Base-by-base conservation (phyloP, 768 basidiomycete genomes). In the Ephemerocybe angulata region DNA sequence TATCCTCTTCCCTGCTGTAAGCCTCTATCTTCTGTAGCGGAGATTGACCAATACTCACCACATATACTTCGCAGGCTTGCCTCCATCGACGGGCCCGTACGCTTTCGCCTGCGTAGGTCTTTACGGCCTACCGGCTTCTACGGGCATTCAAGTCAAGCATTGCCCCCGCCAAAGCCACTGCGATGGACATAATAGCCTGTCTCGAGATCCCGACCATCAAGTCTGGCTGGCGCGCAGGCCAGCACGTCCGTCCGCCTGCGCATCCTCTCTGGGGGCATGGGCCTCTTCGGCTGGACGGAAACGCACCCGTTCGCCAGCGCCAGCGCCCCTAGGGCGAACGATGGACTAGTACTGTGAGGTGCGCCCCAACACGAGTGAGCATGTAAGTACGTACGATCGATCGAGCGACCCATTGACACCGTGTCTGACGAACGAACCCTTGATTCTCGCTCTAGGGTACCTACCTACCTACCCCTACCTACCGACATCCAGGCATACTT, bases 231-330 rank as follows among this genome's bases (percentile, higher is more conserved):
- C 79, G 87, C 17, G 80, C 88, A 1, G 90, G 92, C 1, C 92
- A 94, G 63, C 90, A 93, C 63, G 80, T 93, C n/a, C n/a, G n/a
- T n/a, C 27, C 82, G 90, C n/a, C 55, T 95, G 1, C 80, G 87
- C 13, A 69, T 88, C 1, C 70, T 87, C 15, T 80, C 82, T 1
- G 63, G 72, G 3, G 73, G 74, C 4, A 75, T 87, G 73, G 85
- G 86, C 3, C 65, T 73, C 67, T 66, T 71, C 37, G 79, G 79
- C 11, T 82, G 83, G 76, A 68, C 79, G 7, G 85, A 91, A 63
- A 68, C 73, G 1, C 92, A 94, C 60, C 91, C 90, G 0, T 93
- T 93, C 69, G 89, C 91, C 2, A 88, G 93, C 57, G 85, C 89
- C 5, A 86, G 81, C 54, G 82, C 82, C 6, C 74, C 77, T n/a